Evolutionary conservation across 2,329 filamentous ascomycete genomes (phyloP), one percentile per base, ranked within the genome.

Genomic region (Phaeomoniella chlamydospora): DNA sequence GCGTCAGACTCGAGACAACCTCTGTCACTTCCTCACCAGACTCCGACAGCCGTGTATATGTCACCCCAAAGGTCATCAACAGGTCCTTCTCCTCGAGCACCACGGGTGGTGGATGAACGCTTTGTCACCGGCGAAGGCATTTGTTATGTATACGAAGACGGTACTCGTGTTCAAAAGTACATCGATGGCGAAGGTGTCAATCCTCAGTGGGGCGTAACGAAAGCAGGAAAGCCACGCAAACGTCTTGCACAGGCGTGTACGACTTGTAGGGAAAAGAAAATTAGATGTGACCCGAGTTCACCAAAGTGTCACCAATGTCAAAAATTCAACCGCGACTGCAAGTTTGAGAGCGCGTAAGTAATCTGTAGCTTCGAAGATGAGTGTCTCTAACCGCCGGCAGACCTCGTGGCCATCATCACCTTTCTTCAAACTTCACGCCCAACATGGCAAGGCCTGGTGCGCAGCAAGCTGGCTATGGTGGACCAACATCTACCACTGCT

Each of bases 241-340:
- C 72, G 87, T 38, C 67, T 94, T 38, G 86, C 87, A 15, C 86
- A 93, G 54, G 85, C 85, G n/a, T 94, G 87, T 52, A 70, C 93
- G 39, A 90, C 85, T 10, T 94, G 87, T 55, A 74, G 87, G 35
- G 86, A 94, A 61, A 94, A 94, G 74, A 94, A 94, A 67, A 93
- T 94, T 62, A 94, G 93, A 57, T 94, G 87, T 51, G 85, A 94
- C 45, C 87, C 86, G 2, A 85, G 87, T 47, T 80, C 75, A 44
- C 82, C 82, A 29, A 85, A 84, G 46, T 94, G 87, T 49, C 73
- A 87, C 37, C 86, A 94, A 58, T 94, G 87, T 55, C 80, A 90
- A 53, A 94, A 93, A 61, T 88, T 88, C 51, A 84, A 86, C 38
- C 72, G 84, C 33, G 67, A 80, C 13, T 94, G 87, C 70, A 79